A percentile compares a stretch with the other conserved stretches of the same genome.
phyloP scores from a whole-genome alignment of 2,329 filamentous ascomycete species.

The Colletotrichum kahawae region DNA sequence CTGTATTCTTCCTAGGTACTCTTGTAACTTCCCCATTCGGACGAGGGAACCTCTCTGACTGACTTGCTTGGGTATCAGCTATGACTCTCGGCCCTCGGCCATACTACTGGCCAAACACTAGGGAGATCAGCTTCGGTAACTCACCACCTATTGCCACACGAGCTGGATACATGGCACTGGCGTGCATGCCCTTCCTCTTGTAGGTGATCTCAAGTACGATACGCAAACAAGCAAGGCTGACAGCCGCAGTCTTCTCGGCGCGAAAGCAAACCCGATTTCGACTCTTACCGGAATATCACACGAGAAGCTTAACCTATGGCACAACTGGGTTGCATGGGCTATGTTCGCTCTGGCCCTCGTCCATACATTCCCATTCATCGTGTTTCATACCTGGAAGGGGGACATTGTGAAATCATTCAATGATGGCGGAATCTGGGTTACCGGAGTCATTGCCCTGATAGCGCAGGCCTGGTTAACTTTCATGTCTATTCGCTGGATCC shows the following conservation, averaged over 20 bases:
- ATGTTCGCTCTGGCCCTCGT: slow-evolving; percentile 61
- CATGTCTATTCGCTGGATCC: slow-evolving; percentile 51
- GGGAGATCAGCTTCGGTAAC: slow-evolving; percentile 44
- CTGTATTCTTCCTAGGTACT: slow-evolving; percentile 47
- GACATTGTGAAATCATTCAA: slow-evolving; percentile 53
- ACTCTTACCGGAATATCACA: slow-evolving; percentile 59
- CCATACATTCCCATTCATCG: slow-evolving; percentile 65
- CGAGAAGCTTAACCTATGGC: slow-evolving; percentile 62
- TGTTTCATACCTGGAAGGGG: slow-evolving; percentile 52
- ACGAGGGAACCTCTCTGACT: background rate
- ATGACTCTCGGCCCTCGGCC: slow-evolving; percentile 54
- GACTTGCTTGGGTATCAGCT: background rate
- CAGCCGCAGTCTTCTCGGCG: slow-evolving; percentile 42
- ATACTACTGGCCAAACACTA: slow-evolving; percentile 60
- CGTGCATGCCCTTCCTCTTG: slow-evolving; percentile 56
- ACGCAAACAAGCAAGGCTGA: fast-evolving
- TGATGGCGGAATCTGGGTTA: slow-evolving; percentile 55
- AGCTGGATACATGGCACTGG: slow-evolving; percentile 57
- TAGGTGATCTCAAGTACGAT: slow-evolving; percentile 6
- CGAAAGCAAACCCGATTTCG: slow-evolving; percentile 63
- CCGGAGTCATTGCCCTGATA: slow-evolving; percentile 58
- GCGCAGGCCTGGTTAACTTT: slow-evolving; percentile 61
- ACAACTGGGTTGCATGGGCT: slow-evolving; percentile 58
- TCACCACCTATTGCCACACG: slow-evolving; percentile 59
- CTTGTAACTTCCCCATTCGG: background rate